Evolutionary conservation across 2,329 filamentous ascomycete genomes (phyloP).

Genomic region (Xylaria sp.): DNA sequence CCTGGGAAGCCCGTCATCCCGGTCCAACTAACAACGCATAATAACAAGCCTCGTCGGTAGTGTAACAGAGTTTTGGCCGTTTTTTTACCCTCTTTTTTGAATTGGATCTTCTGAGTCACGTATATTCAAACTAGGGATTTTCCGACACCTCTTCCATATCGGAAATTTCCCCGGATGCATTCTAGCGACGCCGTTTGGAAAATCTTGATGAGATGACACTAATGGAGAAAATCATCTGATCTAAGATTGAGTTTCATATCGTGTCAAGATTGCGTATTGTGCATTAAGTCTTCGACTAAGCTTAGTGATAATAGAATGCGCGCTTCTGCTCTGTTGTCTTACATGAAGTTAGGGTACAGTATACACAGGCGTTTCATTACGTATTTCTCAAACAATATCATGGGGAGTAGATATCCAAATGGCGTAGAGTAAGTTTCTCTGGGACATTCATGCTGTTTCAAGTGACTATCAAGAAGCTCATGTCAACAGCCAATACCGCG

Average conservation of each 20-base stretch:
- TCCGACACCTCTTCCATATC: neutral
- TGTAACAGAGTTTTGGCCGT: conserved; percentile 4
- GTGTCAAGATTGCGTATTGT: conserved; percentile 15
- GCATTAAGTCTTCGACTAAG: conserved; percentile 1
- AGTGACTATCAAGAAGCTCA: neutral
- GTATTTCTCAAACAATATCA: conserved; percentile 1
- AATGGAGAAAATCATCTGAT: conserved; percentile 31
- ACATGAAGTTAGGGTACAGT: conserved; percentile 5
- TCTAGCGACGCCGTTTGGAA: conserved; percentile 1
- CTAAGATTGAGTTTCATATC: conserved; percentile 22
- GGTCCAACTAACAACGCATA: neutral
- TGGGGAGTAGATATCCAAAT: neutral
- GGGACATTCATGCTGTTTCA: neutral
- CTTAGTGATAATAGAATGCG: neutral
- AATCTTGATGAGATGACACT: conserved; percentile 22
- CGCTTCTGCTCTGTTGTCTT: conserved; percentile 1
- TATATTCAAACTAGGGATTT: neutral
- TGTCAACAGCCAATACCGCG: neutral
- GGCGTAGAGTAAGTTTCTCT: neutral
- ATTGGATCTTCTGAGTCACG: neutral
- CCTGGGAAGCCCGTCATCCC: conserved; percentile 25
- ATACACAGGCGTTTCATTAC: conserved; percentile 12
- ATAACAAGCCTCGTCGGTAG: neutral
- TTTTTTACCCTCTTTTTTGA: neutral
- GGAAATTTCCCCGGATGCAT: neutral